These are phyloP conservation scores for Nicotiana paniculata DNA, from an alignment of 257 asterid genomes.

Conservation along the genomic window DNA sequence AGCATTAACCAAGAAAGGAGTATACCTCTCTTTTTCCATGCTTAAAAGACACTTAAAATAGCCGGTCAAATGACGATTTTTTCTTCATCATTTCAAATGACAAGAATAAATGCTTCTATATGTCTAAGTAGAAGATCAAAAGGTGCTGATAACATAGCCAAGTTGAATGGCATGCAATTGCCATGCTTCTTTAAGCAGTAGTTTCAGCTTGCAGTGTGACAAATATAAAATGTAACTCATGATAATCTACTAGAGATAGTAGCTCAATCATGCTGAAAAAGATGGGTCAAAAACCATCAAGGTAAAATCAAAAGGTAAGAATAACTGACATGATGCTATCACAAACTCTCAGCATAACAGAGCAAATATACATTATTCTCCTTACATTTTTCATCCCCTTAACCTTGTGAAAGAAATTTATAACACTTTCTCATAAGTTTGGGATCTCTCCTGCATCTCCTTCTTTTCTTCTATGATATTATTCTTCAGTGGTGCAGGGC, in stretches of 20 bases:
- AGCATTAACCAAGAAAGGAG: slow-evolving; percentile 1
- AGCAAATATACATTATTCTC: background rate
- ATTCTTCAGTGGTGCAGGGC: background rate
- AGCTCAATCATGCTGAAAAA: background rate
- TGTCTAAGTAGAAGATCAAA: background rate
- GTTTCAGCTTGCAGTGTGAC: background rate
- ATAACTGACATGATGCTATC: background rate
- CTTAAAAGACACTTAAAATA: slow-evolving; percentile 2
- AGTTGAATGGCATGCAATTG: background rate
- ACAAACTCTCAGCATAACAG: background rate
- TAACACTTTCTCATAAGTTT: background rate
- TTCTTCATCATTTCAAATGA: background rate
- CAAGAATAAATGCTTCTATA: background rate
- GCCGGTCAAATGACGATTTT: background rate
- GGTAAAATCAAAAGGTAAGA: background rate
- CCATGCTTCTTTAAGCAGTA: background rate
- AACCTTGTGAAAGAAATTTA: background rate
- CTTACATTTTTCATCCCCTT: background rate
- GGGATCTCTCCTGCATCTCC: background rate
- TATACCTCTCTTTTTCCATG: background rate
- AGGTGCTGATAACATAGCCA: background rate
- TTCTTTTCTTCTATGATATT: background rate
- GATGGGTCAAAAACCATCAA: background rate
- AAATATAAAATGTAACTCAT: background rate
- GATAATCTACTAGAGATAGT: background rate